Evolutionary conservation across 345 rosid genomes (phyloP), one percentile per base, ranked within the genome.

Genomic region (Firmiana major): DNA sequence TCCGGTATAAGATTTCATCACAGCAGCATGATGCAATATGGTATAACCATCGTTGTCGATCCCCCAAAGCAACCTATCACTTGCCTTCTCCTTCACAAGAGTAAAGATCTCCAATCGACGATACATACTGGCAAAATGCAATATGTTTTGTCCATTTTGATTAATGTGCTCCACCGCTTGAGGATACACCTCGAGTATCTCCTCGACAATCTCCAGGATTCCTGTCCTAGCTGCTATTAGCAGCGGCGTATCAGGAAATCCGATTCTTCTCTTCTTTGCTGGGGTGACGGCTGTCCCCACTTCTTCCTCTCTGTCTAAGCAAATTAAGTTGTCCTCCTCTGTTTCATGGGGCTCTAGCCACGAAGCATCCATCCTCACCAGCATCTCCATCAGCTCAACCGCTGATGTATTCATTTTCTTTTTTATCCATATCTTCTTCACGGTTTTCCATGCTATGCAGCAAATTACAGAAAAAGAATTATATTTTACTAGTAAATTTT

Each of bases 1-100:
- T 12, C 74, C 78, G 51, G 5, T 15, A 42, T 31, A 31, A 31
- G 34, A 31, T 31, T 31, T 2, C 34, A 31, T 31, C 34, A 31
- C 63, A n/a, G 76, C 82, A 74, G 59, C 63, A 4, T 70, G 54
- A 46, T 84, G 85, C 78, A 84, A 53, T 51, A 80, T 38, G 28
- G 81, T 76, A 48, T 46, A 66, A 13, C 83, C 81, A 40, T 34
- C 24, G 3, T 22, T 24, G 40, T 83, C 84, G 5, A 78, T 78
- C 9, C 42, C 66, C 9, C 24, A 19, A 69, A 28, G 22, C 74
- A 69, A 28, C 58, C 21, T n/a, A 15, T 36, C 34, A 31, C 3
- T 49, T n/a, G 17, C 11, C 8, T 9, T 12, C 2, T 36, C 0
- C 0, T 5, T 16, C 10, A 63, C n/a, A 12, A n/a, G 3, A 0